Evolutionary conservation across 768 basidiomycete species (phyloP).

Genomic region (Pleurotus ostreatus): DNA sequence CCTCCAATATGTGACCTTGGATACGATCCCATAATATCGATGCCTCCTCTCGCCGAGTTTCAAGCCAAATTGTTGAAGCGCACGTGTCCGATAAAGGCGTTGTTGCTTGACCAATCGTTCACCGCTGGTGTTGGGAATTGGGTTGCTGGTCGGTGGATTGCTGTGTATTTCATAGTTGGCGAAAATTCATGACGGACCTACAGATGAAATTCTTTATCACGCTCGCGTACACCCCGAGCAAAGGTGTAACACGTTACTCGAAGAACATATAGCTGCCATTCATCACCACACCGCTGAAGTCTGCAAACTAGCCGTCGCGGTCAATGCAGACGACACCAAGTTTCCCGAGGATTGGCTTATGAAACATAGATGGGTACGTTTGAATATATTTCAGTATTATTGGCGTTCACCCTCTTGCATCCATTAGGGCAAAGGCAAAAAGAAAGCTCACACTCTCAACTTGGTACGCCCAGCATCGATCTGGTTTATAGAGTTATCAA

Average conservation of each 20-base stretch:
- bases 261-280: conserved; percentile 43
- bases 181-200: too few relatives aligned
- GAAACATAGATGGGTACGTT: conserved; percentile 60
- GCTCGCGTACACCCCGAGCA: conserved; percentile 70
- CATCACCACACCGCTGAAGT: conserved; percentile 52
- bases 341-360: conserved; percentile 72
- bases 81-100: conserved; percentile 64
- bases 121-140: conserved; percentile 82
- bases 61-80: conserved; percentile 43
- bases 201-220: conserved; percentile 74
- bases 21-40: conserved; percentile 72
- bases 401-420: neutral
- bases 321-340: conserved; percentile 62
- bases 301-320: conserved; percentile 57
- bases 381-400: too few relatives aligned
- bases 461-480: conserved; percentile 32
- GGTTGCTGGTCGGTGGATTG: conserved; percentile 54
- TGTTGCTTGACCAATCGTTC: conserved; percentile 78
- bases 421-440: conserved; percentile 56
- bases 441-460: conserved; percentile 38
- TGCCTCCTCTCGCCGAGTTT: conserved; percentile 57
- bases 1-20: conserved; percentile 71
- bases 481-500: neutral
- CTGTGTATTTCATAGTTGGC: conserved; percentile 7
- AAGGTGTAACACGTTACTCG: conserved; percentile 50